These are phyloP conservation scores for Corymbia citriodora DNA, from an alignment of 441 rosid species.

Conservation along the genomic window DNA sequence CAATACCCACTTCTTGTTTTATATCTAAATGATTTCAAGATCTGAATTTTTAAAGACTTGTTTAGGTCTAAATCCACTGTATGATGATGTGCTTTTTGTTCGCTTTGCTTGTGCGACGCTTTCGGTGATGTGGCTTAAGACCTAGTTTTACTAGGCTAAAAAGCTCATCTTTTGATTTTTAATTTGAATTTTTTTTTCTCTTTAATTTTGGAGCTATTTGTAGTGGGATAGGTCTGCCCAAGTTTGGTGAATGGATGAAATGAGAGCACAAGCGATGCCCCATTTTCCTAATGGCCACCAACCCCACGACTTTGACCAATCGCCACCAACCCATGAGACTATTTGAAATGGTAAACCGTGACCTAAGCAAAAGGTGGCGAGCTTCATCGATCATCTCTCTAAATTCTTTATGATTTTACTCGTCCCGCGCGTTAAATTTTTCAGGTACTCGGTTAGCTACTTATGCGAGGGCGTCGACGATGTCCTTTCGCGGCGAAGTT, in stretches of 20 bases:
- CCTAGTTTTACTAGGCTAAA: not conserved
- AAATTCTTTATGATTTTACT: not conserved
- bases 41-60: too few species aligned
- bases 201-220: not conserved
- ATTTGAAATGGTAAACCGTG: not conserved
- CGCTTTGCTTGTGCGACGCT: not conserved
- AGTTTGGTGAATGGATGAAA: not conserved
- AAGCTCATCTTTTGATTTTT: accelerated
- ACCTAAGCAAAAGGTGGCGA: not conserved
- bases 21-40: not conserved
- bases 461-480: not conserved
- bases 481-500: not conserved
- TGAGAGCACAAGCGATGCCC: not conserved
- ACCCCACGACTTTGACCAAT: not conserved
- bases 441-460: not conserved
- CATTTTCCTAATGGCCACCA: not conserved
- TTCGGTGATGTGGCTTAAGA: not conserved
- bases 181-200: not conserved
- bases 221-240: not conserved
- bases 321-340: not conserved
- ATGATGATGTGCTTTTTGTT: not conserved
- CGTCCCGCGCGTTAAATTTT: not conserved
- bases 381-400: not conserved
- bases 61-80: not conserved
- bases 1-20: not conserved